phyloP scores from a whole-genome alignment of 2,329 filamentous ascomycete species.

The Chaetomiaceae sp. region DNA sequence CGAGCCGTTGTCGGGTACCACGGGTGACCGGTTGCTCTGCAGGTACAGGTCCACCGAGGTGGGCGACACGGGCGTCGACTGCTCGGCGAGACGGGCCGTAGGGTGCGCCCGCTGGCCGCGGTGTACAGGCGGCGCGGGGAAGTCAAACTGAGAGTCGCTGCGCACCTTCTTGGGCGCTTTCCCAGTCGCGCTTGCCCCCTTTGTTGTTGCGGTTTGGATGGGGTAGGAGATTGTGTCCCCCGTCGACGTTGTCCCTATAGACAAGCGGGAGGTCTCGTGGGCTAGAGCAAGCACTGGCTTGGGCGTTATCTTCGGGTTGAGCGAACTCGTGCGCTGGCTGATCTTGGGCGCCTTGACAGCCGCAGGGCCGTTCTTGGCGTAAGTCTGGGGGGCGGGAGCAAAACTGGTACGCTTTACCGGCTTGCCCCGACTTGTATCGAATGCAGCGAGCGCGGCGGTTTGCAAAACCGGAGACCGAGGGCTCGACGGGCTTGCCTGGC shows the following conservation, averaged over 20 bases:
- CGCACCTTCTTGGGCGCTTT: slow-evolving; percentile 29
- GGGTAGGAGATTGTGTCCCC: slow-evolving; percentile 30
- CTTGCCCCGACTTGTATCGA: slow-evolving; percentile 21
- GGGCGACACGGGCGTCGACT: slow-evolving; percentile 47
- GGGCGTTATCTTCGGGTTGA: slow-evolving; percentile 19
- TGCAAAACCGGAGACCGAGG: slow-evolving; percentile 20
- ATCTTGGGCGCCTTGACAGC: slow-evolving; percentile 17
- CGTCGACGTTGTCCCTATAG: slow-evolving; percentile 34
- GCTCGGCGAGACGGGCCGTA: slow-evolving; percentile 17
- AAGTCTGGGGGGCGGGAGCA: slow-evolving; percentile 34
- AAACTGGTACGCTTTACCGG: slow-evolving; percentile 37
- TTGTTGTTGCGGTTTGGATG: slow-evolving; percentile 30
- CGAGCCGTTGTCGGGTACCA: slow-evolving; percentile 27
- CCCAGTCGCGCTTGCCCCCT: slow-evolving; percentile 32
- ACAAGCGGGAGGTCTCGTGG: slow-evolving; percentile 30
- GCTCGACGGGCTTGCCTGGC: slow-evolving; percentile 22
- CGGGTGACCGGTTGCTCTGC: slow-evolving; percentile 27
- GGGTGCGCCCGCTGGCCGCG: slow-evolving; percentile 13
- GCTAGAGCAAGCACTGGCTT: slow-evolving; percentile 1
- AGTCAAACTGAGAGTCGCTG: slow-evolving; percentile 16
- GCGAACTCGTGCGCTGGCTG: slow-evolving; percentile 28
- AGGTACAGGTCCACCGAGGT: slow-evolving; percentile 45
- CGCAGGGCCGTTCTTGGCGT: slow-evolving; percentile 24
- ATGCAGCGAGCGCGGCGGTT: slow-evolving; percentile 3
- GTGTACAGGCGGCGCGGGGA: slow-evolving; percentile 22